Evolutionary conservation across 1,284 basidiomycete species (phyloP), one percentile per base, ranked within the genome.

Genomic region (Neonothopanus nambi): DNA sequence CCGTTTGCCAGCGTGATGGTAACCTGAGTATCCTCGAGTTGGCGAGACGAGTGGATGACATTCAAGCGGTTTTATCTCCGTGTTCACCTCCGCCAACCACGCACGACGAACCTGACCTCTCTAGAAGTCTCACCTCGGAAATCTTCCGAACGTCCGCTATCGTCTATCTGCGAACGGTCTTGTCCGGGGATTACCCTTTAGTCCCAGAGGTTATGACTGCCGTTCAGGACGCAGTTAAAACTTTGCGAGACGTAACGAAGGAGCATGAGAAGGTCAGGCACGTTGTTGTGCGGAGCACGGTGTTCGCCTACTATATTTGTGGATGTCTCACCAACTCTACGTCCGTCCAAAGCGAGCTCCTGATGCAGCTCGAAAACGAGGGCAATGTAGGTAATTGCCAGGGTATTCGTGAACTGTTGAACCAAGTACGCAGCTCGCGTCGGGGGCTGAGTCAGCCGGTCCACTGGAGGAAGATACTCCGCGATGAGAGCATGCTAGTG

Each of bases 141-240:
- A 83, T 91, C 55, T 91, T 91, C 75, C 83, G 86, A 52, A 78
- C 84, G n/a, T 80, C 85, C 39, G 81, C 89, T 28, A 74, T 77
- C 39, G 77, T 91, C 39, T 91, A 89, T 69, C 75, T 91, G 43
- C 82, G 84, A 61, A 79, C 84, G 13, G 82, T 91, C 57, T 73
- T 91, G 44, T 85, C 82, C 30, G 87, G 85, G 9, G 82, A 87
- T 64, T 75, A 74, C 59, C 86, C 87, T 0, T 66, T 75, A 15
- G 84, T 84, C 30, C 74, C 71, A 2, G 85, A 90, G 63, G 85
- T 90, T 61, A 63, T 70, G 23, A 63, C 70, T 5, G 78, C 78
- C 3, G 81, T 89, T 33, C 50, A 72, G 21, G 79, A 84, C 17
- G 82, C 81, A 41, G 77, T 88, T 65, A 56, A 60, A 1, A 75